phyloP scores from a whole-genome alignment of 164 flowering plant genomes.

The Annona squamosa region DNA sequence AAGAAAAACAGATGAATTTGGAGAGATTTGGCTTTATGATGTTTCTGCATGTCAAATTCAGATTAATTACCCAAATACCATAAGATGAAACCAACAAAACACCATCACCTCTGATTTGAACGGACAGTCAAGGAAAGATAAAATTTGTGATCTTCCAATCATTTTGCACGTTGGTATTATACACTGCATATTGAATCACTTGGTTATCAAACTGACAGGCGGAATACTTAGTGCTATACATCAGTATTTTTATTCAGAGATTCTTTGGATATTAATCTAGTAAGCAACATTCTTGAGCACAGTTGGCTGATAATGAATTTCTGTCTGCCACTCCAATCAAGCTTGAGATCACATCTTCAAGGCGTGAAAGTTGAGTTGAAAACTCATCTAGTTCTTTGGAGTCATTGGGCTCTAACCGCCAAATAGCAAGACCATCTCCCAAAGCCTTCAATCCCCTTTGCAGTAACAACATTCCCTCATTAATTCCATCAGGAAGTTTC shows the following conservation, averaged over 20 bases:
- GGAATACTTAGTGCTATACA: neutral
- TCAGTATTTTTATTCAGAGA: neutral
- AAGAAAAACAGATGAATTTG: too few species aligned
- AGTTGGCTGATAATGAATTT: neutral
- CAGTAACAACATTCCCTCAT: conserved; percentile 61
- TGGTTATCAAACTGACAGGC: neutral
- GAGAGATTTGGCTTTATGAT: too few species aligned
- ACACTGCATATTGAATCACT: neutral
- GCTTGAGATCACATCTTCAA: conserved; percentile 57
- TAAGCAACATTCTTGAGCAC: neutral
- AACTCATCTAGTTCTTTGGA: conserved; percentile 46
- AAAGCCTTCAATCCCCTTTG: conserved; percentile 63
- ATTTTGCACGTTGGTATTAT: too few species aligned
- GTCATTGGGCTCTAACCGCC: conserved; percentile 39
- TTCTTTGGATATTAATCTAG: neutral
- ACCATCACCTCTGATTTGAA: too few species aligned
- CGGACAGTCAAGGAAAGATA: neutral
- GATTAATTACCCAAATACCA: too few species aligned
- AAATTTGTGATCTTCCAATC: neutral
- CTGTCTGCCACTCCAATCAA: conserved; percentile 40
- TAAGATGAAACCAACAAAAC: too few species aligned
- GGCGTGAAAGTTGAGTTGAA: conserved; percentile 43
- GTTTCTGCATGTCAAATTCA: too few species aligned
- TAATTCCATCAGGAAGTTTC: conserved; percentile 64
- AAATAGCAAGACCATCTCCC: conserved; percentile 49